Conservation (phyloP, 768 basidiomycete genomes). For the Termitomyces heimii region DNA sequence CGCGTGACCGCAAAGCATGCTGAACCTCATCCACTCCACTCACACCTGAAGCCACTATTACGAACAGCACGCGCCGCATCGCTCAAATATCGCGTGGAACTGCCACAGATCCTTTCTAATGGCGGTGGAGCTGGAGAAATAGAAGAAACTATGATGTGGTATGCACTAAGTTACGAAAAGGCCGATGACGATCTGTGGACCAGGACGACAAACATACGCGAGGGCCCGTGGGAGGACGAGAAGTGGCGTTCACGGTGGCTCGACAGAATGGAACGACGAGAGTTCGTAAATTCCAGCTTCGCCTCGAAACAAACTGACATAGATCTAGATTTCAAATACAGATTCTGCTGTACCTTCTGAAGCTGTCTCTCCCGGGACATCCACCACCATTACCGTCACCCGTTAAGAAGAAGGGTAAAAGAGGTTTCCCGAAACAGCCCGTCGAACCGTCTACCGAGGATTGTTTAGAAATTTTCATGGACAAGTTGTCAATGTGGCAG, state of each 20-base stretch:
- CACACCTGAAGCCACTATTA: conserved; percentile 54
- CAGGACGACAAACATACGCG: conserved; percentile 16
- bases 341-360: conserved; percentile 62
- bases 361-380: conserved; percentile 54
- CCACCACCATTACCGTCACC: conserved; percentile 22
- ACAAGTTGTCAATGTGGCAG: conserved; percentile 77
- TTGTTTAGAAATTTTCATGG: conserved; percentile 69
- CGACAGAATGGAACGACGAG: conserved; percentile 62
- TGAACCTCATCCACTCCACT: conserved; percentile 49
- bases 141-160: conserved; percentile 80
- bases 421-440: conserved; percentile 14
- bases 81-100: conserved; percentile 61
- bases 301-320: background rate
- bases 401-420: conserved; percentile 25
- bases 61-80: conserved; percentile 48
- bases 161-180: conserved; percentile 57
- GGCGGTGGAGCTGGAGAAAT: conserved; percentile 56
- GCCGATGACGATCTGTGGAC: conserved; percentile 24
- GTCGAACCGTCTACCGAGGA: conserved; percentile 33
- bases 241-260: conserved; percentile 53
- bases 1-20: conserved; percentile 37
- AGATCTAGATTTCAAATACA: conserved; percentile 62
- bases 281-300: conserved; percentile 32
- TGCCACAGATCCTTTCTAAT: conserved; percentile 52
- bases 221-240: conserved; percentile 42